Base-by-base conservation (phyloP, 768 basidiomycete genomes). In the Sistotremastrum niveocremeum region DNA sequence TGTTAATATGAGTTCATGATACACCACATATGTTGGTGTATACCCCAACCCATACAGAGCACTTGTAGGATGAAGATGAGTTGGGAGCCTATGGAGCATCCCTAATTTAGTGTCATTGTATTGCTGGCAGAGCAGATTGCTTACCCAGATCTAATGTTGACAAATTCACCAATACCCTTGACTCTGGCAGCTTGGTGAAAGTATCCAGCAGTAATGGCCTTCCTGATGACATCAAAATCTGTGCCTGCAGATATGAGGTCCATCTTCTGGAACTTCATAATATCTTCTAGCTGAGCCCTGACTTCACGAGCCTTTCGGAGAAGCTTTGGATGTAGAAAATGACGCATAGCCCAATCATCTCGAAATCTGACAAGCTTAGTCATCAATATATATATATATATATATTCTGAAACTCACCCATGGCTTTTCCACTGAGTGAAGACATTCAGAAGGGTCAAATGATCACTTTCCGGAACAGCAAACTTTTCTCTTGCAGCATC, bases 251-350 rank as follows among this genome's bases (percentile, higher is more conserved):
- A 89, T 54, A 88, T 75, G 20, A 89, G 63, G 41, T 85, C 86
- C 84, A 98, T 88, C 68, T 97, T 97, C 65, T 97, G 93, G 62
- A 87, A 85, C 58, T 95, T 94, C 91, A 97, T 97, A 62, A 99
- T 98, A 57, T 99, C 95, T 59, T 97, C 93, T 10, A 99, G 74
- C 66, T 99, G 95, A 3, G 74, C 77, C 32, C 95, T 79, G 35
- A 99, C 95, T 67, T 99, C 95, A 32, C 94, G 74, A 4, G 87
- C 86, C 63, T 99, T 99, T 37, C 94, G 72, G 34, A 99, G 73
- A 37, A 97, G 71, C 61, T 98, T 98, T 0, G 94, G 94, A 60
- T 99, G 95, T 44, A 98, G 60, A 68, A 98, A 99, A 61, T 99
- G 95, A 39, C 86, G 77, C 66, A 91, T 78, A 2, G 77, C 78